Base-by-base conservation (phyloP, 2,329 filamentous ascomycete genomes). In the Verticillium zaregamsianum region DNA sequence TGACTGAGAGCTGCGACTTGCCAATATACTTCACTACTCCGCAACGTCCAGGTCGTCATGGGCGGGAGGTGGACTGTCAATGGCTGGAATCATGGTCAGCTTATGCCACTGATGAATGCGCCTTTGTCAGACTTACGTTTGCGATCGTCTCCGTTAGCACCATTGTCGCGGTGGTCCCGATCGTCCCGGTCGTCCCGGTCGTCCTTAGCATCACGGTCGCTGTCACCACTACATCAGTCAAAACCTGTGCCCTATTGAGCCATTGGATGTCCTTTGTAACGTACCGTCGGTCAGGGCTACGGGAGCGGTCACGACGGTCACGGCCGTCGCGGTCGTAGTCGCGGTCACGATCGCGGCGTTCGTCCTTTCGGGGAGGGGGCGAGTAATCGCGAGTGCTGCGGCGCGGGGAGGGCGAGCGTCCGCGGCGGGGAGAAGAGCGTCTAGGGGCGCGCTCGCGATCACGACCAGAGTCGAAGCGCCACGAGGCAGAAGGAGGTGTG, bases 31-130 rank as follows among this genome's bases (percentile, higher is more conserved):
- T 64, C 58, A 64, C 71, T 81, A 89, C 80, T 98, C 95, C 71
- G 93, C 94, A 73, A 95, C 93, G 76, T 99, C 95, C 74, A 98
- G 86, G 73, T 99, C 95, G 76, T 99, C 95, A 72, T 97, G 92
- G 69, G 88, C 89, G 66, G 91, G 89, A 66, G 91, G 87, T 68
- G 92, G 90, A 70, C 91, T 92, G 68, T 96, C 92, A 70, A 90
- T 80, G 73, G 85, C 81, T 15, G 62, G 33, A 61, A 60, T 69
- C 61, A 69, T 58, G 11, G 45, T 52, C 45, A 52, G 45, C 45
- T 23, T 12, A 6, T 7, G n/a, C 45, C 9, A 9, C n/a, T 9
- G n/a, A 65, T 66, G 40, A 63, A 52, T 55, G 57, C 14, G 25
- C 55, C 59, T 60, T 57, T 58, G 59, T 28, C 20, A 75, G 68